Conservation (phyloP, 768 basidiomycete genomes). For the Lactifluus echinatus region DNA sequence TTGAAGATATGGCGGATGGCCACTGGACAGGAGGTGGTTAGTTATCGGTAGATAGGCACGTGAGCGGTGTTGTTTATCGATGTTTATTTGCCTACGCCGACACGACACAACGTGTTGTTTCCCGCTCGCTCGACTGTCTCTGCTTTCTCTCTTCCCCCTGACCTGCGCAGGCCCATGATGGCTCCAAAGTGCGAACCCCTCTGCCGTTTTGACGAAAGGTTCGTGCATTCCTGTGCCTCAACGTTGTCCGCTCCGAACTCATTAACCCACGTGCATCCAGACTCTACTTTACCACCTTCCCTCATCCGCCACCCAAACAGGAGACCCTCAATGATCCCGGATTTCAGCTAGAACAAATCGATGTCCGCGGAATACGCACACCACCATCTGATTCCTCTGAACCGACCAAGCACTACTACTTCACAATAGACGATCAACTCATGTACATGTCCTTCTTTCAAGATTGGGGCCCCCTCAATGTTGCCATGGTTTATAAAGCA, state of each 20-base stretch:
- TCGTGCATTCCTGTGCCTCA: slow-evolving; percentile 20
- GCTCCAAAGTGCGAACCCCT: slow-evolving; percentile 58
- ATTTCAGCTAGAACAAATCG: slow-evolving; percentile 48
- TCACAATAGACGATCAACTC: slow-evolving; percentile 88
- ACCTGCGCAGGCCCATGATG: slow-evolving; percentile 31
- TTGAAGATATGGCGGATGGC: slow-evolving; percentile 65
- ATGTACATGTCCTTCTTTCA: slow-evolving; percentile 91
- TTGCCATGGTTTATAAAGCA: slow-evolving; percentile 89
- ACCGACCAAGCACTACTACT: slow-evolving; percentile 78
- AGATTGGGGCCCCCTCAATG: slow-evolving; percentile 89
- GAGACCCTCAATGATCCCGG: slow-evolving; percentile 54
- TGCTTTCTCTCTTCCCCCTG: background rate
- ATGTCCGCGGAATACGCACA: slow-evolving; percentile 49
- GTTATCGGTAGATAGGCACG: background rate
- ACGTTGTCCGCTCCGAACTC: no score
- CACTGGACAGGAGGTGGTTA: slow-evolving; percentile 42
- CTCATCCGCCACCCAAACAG: slow-evolving; percentile 60
- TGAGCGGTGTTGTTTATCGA: slow-evolving; percentile 12
- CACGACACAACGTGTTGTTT: slow-evolving; percentile 12
- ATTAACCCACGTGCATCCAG: slow-evolving; percentile 25
- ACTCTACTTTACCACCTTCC: slow-evolving; percentile 86
- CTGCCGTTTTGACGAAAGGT: slow-evolving; percentile 76
- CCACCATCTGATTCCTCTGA: slow-evolving; percentile 62
- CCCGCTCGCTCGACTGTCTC: no score
- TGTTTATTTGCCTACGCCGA: slow-evolving; percentile 6